Evolutionary conservation across 108 stramenopile genomes (phyloP).

Genomic region (Thalassiosira profunda): DNA sequence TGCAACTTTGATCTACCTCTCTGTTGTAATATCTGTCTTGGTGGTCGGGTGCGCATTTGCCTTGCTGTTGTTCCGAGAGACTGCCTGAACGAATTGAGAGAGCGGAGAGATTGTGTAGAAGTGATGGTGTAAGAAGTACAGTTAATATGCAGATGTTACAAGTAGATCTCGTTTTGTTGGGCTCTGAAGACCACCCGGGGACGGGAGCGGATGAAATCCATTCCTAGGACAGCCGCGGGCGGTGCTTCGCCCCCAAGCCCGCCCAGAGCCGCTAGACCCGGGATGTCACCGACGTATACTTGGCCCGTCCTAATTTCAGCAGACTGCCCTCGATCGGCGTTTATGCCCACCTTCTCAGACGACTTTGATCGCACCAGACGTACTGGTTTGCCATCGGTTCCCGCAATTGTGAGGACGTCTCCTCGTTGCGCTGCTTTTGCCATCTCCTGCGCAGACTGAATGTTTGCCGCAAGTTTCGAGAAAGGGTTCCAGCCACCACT

Average conservation of each 20-base stretch:
- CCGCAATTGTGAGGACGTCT: conserved; percentile 60
- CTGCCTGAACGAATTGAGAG: too few relatives aligned
- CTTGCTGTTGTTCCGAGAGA: too few relatives aligned
- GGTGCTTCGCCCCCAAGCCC: conserved; percentile 67
- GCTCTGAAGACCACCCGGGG: conserved; percentile 65
- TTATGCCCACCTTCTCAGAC: conserved; percentile 10
- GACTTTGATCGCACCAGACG: conserved; percentile 49
- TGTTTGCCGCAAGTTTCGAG: conserved; percentile 45
- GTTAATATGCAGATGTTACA: conserved; percentile 47
- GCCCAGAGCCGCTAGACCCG: conserved; percentile 74
- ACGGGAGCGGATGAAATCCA: conserved; percentile 65
- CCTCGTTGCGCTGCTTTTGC: conserved; percentile 61
- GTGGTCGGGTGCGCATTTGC: too few relatives aligned
- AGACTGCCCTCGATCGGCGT: conserved; percentile 8
- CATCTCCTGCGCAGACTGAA: conserved; percentile 55
- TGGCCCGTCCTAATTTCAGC: not conserved
- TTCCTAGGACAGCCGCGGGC: conserved; percentile 77
- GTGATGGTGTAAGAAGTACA: too few relatives aligned
- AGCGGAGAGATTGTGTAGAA: too few relatives aligned
- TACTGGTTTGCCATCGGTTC: conserved; percentile 54
- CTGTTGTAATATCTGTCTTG: too few relatives aligned
- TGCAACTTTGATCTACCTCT: too few relatives aligned
- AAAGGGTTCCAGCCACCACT: conserved; percentile 58
- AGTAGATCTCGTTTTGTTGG: conserved; percentile 64
- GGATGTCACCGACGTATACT: conserved; percentile 79